Percentiles rank a stretch among this genome's conserved stretches.
phyloP scores from a whole-genome alignment of 179 eudicot genomes.

The Amaranthus tricolor region DNA sequence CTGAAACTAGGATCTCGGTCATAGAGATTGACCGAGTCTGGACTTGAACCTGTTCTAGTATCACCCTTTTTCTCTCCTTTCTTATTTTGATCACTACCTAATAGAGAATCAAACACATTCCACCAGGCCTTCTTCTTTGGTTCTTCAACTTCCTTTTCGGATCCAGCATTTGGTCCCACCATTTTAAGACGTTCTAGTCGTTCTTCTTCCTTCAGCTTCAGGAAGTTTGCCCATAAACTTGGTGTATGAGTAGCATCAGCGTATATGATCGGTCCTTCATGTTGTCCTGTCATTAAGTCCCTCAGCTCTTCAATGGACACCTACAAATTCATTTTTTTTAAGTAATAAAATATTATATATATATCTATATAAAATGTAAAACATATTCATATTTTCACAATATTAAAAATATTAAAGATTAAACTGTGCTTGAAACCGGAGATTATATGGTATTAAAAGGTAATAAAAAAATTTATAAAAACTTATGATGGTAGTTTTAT shows the following conservation, averaged over 20 bases:
- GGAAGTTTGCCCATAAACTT: conserved; percentile 48
- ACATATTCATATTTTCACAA: no score
- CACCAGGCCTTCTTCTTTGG: conserved; percentile 44
- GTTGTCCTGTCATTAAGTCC: conserved; percentile 46
- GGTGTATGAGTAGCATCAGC: conserved; percentile 42
- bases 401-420: no score
- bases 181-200: conserved; percentile 40
- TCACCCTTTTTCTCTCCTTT: conserved; percentile 14
- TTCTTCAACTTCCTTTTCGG: conserved; percentile 20
- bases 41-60: conserved; percentile 41
- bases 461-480: no score
- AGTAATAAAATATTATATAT: neutral
- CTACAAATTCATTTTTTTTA: conserved; percentile 22
- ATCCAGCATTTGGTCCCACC: conserved; percentile 20
- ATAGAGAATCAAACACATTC: conserved; percentile 39
- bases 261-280: conserved; percentile 57
- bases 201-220: conserved; percentile 37
- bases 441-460: no score
- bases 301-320: conserved; percentile 46
- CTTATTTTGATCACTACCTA: conserved; percentile 33
- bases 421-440: no score
- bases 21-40: conserved; percentile 61
- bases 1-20: conserved; percentile 51
- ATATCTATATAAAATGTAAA: no score
- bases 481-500: no score